These are phyloP conservation scores for Magnolia sinica DNA, from an alignment of 164 flowering plant genomes.

Conservation along the genomic window DNA sequence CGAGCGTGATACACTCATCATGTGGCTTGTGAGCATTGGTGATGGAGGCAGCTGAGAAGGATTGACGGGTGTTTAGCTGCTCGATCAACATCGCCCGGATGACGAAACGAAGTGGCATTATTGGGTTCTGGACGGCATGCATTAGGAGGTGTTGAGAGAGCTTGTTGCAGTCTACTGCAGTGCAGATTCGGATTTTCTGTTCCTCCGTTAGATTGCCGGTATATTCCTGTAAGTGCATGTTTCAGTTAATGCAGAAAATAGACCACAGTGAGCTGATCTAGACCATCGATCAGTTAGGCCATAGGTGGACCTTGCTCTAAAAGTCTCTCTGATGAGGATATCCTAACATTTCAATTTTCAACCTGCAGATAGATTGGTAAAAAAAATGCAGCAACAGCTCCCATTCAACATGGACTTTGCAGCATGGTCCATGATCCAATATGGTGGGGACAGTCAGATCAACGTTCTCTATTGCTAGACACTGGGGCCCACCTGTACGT, in stretches of 20 bases:
- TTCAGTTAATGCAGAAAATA: neutral
- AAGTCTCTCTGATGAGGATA: no score
- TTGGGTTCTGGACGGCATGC: constrained; percentile 75
- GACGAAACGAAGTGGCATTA: constrained; percentile 69
- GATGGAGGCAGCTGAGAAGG: constrained; percentile 22
- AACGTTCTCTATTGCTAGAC: no score
- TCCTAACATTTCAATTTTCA: no score
- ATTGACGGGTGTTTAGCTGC: constrained; percentile 67
- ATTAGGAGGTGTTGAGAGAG: constrained; percentile 52
- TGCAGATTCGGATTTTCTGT: constrained; percentile 46
- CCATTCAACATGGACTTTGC: no score
- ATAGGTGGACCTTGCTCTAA: no score
- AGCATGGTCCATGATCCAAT: no score
- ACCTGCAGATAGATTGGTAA: no score
- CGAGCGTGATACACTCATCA: constrained; percentile 40
- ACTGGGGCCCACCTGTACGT: no score
- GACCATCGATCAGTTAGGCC: no score
- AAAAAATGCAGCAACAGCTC: no score
- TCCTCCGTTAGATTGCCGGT: constrained; percentile 51
- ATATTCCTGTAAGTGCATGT: constrained; percentile 35
- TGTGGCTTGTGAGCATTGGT: constrained; percentile 4
- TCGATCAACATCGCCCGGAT: constrained; percentile 81
- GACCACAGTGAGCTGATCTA: no score
- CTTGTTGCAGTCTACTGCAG: constrained; percentile 57
- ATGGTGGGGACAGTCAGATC: no score